phyloP scores from a whole-genome alignment of 2,329 filamentous ascomycete species.

The Chaetomium globosum region DNA sequence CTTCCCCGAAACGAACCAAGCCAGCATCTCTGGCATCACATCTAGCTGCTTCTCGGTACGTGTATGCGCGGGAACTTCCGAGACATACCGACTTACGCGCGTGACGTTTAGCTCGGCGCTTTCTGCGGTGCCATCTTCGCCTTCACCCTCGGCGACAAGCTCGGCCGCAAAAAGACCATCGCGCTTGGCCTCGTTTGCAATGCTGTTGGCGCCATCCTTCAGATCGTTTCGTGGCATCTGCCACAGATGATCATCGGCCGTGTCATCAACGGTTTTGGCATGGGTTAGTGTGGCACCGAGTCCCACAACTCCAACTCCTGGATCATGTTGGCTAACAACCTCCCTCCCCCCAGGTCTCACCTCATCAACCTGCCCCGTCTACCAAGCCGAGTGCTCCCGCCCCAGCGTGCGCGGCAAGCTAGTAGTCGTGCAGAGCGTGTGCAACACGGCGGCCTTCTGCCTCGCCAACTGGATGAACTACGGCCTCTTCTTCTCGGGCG shows the following conservation, averaged over 20 bases:
- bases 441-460: constrained; percentile 22
- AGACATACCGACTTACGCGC: neutral
- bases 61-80: too few relatives aligned
- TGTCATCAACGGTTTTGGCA: constrained; percentile 21
- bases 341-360: constrained; percentile 10
- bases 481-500: constrained; percentile 20
- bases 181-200: constrained; percentile 18
- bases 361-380: constrained; percentile 20
- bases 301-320: neutral
- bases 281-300: constrained; percentile 8
- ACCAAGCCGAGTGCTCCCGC: constrained; percentile 22
- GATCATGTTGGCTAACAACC: neutral
- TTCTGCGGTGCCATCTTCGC: constrained; percentile 22
- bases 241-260: constrained; percentile 21
- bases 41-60: constrained; percentile 21
- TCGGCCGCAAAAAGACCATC: constrained; percentile 22
- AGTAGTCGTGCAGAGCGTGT: constrained; percentile 19
- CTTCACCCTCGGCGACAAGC: constrained; percentile 23
- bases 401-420: constrained; percentile 19
- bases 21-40: constrained; percentile 17
- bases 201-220: constrained; percentile 17
- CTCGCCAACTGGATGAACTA: constrained; percentile 24
- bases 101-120: constrained; percentile 8
- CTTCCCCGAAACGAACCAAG: constrained; percentile 19
- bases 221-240: constrained; percentile 21